Evolutionary conservation across 768 basidiomycete genomes (phyloP), one percentile per base, ranked within the genome.

Genomic region (Boletellus ananiceps): DNA sequence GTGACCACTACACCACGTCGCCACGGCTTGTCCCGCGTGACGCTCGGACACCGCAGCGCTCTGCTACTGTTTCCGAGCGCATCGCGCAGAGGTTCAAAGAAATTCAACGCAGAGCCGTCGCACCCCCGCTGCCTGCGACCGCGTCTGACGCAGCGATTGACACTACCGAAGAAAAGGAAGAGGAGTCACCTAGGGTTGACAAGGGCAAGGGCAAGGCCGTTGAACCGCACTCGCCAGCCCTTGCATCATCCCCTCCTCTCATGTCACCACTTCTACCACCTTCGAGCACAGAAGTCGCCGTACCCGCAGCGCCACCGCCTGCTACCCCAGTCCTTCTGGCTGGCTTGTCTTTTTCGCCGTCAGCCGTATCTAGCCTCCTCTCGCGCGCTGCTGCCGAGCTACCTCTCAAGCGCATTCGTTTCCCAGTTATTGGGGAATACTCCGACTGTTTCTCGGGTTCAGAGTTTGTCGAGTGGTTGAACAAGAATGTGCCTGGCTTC

Each of bases 381-480:
- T 72, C 74, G 2, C 80, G 83, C 41, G 91, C 93, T 34, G 82
- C 83, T 32, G 70, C 72, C 0, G 85, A 90, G 57, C 70, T 93
- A n/a, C 80, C 79, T 15, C 71, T 91, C 27, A 78, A 83, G 31
- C 69, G 86, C 7, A 75, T 93, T 27, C 82, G 84, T 33, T 81
- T 92, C 70, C 84, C 91, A 1, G 69, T 93, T 13, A 62, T 93
- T 11, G 90, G 90, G 40, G 88, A 92, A 71, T 93, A 93, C 55
- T 75, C 83, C 25, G 86, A 90, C 49, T 85, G 86, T 50, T 94
- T 95, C 68, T 83, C 82, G 14, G 93, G 93, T 25, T 91, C 92
- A 36, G 93, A 95, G 55, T 85, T 96, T 55, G 87, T 86, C 8
- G 75, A 78, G 5, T 96, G 92, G 92, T 67, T 96, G 48, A 81